Evolutionary conservation across 495 filamentous ascomycete genomes (phyloP).

Genomic region (Staphylotrichum longicolle): DNA sequence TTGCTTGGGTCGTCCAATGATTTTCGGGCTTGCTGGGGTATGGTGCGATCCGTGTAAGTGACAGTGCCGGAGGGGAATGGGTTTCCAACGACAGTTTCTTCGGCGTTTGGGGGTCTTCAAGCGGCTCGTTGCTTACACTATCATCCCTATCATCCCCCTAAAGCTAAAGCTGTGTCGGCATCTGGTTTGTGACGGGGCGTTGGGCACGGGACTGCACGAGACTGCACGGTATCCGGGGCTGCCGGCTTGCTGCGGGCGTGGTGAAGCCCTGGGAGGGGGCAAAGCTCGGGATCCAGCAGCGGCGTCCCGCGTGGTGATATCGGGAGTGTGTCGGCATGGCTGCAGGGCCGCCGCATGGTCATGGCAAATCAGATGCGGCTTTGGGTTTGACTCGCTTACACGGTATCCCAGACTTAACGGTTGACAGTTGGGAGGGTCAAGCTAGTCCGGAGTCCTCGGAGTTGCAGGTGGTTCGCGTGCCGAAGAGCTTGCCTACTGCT

Average conservation of each 20-base stretch:
- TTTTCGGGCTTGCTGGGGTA: too few species aligned
- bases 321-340: neutral
- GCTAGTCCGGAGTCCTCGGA: conserved; percentile 3
- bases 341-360: too few species aligned
- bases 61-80: too few species aligned
- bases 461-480: conserved; percentile 8
- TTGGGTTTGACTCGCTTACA: too few species aligned
- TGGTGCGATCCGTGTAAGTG: too few species aligned
- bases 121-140: too few species aligned
- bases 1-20: too few species aligned
- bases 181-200: neutral
- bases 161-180: neutral
- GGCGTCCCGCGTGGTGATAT: neutral
- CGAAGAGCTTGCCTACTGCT: neutral
- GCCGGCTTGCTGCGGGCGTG: neutral
- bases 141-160: too few species aligned
- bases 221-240: conserved; percentile 3
- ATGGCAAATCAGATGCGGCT: neutral
- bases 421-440: neutral
- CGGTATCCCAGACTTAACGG: too few species aligned
- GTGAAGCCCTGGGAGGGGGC: neutral
- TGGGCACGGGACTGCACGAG: neutral
- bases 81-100: too few species aligned
- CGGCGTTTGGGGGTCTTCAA: too few species aligned
- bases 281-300: neutral